These are phyloP conservation scores for Cryphonectria carpinicola DNA, from an alignment of 2,329 filamentous ascomycete genomes.

Conservation along the genomic window DNA sequence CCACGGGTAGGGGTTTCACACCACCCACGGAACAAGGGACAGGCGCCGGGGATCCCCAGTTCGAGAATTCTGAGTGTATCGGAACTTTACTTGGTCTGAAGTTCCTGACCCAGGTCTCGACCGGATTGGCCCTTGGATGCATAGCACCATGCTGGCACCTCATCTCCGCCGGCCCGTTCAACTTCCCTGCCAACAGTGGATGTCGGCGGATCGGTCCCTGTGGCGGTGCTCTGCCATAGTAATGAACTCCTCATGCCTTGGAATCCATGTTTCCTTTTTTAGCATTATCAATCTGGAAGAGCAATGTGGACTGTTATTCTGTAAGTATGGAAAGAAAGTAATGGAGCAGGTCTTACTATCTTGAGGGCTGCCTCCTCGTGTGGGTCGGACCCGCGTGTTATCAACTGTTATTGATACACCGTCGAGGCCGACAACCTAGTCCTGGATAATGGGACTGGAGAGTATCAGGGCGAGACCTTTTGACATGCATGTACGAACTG, in stretches of 20 bases:
- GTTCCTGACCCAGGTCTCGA: neutral
- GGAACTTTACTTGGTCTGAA: neutral
- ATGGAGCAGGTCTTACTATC: neutral
- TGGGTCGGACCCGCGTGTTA: neutral
- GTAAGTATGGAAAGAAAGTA: neutral
- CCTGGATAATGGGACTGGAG: neutral
- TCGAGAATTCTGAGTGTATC: neutral
- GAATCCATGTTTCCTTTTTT: conserved; percentile 12
- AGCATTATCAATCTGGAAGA: conserved; percentile 1
- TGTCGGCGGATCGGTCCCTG: conserved; percentile 23
- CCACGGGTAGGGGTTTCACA: conserved; percentile 1
- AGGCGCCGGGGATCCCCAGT: neutral
- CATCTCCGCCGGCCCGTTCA: conserved; percentile 2
- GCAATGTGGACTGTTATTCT: neutral
- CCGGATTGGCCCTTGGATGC: neutral
- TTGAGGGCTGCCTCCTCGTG: neutral
- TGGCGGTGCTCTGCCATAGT: conserved; percentile 16
- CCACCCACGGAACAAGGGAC: neutral
- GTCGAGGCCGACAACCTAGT: neutral
- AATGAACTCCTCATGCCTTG: conserved; percentile 25
- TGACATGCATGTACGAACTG: neutral
- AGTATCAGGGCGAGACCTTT: neutral
- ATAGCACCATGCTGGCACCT: neutral
- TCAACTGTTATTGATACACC: too few relatives aligned
- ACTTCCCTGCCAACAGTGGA: conserved; percentile 12